Conservation (phyloP, 2,329 filamentous ascomycete species). For the Nakataea oryzae region DNA sequence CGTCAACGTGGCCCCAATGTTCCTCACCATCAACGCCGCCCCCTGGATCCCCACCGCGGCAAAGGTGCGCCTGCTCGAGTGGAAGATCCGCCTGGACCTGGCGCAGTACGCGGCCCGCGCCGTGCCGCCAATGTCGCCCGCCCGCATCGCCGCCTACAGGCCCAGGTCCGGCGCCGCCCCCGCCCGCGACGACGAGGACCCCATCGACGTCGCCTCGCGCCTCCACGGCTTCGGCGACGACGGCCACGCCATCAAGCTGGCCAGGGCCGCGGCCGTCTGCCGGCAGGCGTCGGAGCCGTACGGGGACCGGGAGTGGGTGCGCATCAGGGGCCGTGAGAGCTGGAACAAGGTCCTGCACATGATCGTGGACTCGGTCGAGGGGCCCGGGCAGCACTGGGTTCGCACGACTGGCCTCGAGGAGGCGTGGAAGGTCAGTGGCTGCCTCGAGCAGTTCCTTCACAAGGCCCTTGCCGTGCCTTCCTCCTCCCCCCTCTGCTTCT, state of each 20-base stretch:
- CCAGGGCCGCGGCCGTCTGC: slow-evolving; percentile 58
- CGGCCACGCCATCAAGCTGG: slow-evolving; percentile 70
- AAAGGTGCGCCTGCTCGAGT: slow-evolving; percentile 66
- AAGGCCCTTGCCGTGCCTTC: background rate
- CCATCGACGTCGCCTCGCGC: slow-evolving; percentile 31
- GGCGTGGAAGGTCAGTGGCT: slow-evolving; percentile 45
- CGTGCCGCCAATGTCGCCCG: slow-evolving; percentile 46
- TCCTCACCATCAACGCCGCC: slow-evolving; percentile 53
- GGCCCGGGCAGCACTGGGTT: slow-evolving; percentile 44
- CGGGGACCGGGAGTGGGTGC: slow-evolving; percentile 33
- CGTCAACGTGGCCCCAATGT: slow-evolving; percentile 62
- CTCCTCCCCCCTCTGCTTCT: background rate
- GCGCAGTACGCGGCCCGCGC: slow-evolving; percentile 62
- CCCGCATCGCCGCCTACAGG: slow-evolving; percentile 50
- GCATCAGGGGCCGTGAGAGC: slow-evolving; percentile 40
- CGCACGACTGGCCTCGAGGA: slow-evolving; percentile 51
- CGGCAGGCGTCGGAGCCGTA: slow-evolving; percentile 37
- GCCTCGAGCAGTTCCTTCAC: background rate
- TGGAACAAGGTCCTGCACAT: slow-evolving; percentile 54
- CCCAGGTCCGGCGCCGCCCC: slow-evolving; percentile 31
- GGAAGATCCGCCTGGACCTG: slow-evolving; percentile 69
- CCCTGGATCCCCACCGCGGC: slow-evolving; percentile 47
- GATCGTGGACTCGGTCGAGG: slow-evolving; percentile 51
- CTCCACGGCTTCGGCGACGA: slow-evolving; percentile 53
- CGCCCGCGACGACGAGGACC: slow-evolving; percentile 13